Conservation (phyloP, 106 monocot species). For the Vanilla planifolia region DNA sequence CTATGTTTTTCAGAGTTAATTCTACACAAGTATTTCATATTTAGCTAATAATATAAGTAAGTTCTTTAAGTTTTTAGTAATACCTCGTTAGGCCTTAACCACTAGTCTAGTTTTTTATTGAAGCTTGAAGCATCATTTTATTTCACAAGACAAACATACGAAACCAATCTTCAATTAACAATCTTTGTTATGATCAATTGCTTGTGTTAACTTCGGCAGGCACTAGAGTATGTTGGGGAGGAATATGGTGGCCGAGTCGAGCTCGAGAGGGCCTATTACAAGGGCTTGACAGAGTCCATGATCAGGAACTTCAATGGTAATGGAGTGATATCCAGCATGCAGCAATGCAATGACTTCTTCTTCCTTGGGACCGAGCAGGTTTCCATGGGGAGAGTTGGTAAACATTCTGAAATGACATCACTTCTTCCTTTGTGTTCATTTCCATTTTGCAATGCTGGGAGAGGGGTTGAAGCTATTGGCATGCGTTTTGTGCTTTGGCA, state of each 20-base stretch:
- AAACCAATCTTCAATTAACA: background rate
- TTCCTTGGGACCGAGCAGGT: constrained; percentile 36
- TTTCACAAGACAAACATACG: background rate
- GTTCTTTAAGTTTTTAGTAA: background rate
- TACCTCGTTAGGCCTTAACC: background rate
- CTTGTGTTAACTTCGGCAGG: constrained; percentile 6
- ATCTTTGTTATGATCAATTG: background rate
- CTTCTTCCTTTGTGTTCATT: background rate
- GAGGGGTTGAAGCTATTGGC: background rate
- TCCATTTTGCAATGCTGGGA: background rate
- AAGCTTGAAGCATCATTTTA: background rate
- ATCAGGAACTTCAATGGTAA: constrained; percentile 43
- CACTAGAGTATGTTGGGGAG: constrained; percentile 38
- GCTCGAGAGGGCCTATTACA: constrained; percentile 46
- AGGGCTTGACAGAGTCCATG: constrained; percentile 35
- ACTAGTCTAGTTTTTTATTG: background rate
- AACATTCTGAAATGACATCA: background rate
- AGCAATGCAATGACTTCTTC: constrained; percentile 67
- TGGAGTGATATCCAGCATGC: constrained; percentile 49
- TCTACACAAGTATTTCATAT: background rate
- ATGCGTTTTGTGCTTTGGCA: background rate
- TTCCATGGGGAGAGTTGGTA: constrained; percentile 40
- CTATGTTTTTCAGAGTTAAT: too few relatives aligned
- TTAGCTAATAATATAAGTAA: background rate
- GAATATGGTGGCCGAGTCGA: constrained; percentile 39